Base-by-base conservation (phyloP, 1,139 yeast species). In the Nadsonia commutata region DNA sequence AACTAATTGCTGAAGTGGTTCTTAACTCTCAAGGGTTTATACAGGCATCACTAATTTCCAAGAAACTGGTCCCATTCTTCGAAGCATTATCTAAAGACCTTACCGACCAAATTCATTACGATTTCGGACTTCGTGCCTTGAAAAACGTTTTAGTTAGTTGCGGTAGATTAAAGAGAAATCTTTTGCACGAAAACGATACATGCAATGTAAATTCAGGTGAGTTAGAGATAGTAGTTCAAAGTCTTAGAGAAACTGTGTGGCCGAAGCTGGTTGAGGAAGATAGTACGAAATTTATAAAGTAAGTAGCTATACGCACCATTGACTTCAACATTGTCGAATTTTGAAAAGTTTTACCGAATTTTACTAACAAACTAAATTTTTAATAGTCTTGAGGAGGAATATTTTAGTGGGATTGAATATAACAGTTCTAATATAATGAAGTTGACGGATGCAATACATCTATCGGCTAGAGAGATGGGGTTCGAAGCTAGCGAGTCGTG, bases 101-200 rank as follows among this genome's bases (percentile, higher is more conserved):
- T 9, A 69, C 84, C 0, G 33, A 51, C 0, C 95, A 85, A 55
- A 55, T 63, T 2, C 97, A 88, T 57, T 90, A 90, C 54, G 96
- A 90, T 54, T 90, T 90, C 68, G 95, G 97, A 0, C 65, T 88
- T 38, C 68, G 96, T 47, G 79, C 95, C 0, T 59, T 88, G 45
- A 88, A 86, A 55, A 69, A 76, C 39, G 75, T 80, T 0, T 60
- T 88, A 38, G 59, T 67, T 3, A 69, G 71, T 45, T 77, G 88
- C 52, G 88, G 90, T 0, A 52, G 57, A 16, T 56, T 75, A 3
- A 69, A 66, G 47, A 56, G 75, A 41, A 36, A 42, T 9, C 41
- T 42, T 16, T 21, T 47, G 3, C 43, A 37, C 13, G 33, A 31
- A 4, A 46, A 42, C 5, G 37, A 23, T 6, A 19, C 39, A 1